A percentile compares a stretch with the other conserved stretches of the same genome.
These are phyloP conservation scores for Prunus fruticosa DNA, from an alignment of 306 rosid species.

Conservation along the genomic window DNA sequence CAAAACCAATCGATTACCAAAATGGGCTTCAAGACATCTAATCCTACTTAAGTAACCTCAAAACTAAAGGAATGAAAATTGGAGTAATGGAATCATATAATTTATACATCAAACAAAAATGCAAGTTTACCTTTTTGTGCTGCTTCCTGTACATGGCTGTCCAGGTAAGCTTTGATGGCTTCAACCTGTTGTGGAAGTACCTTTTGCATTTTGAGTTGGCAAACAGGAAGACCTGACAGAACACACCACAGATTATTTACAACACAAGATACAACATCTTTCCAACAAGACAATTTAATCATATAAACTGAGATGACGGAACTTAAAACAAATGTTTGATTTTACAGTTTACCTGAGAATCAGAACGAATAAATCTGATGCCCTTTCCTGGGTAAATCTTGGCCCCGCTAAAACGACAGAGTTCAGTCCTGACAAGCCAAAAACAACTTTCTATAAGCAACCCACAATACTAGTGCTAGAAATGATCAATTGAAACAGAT, in stretches of 20 bases:
- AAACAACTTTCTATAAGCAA: not conserved
- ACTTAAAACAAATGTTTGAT: not conserved
- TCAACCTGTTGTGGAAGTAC: conserved; percentile 72
- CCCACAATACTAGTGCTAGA: not conserved
- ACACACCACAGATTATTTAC: not conserved
- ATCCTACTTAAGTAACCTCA: not conserved
- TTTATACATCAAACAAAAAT: not conserved
- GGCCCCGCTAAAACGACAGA: conserved; percentile 82
- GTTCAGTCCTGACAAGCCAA: conserved; percentile 62
- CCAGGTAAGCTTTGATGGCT: conserved; percentile 90
- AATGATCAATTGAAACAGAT: not conserved
- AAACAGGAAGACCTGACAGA: conserved; percentile 64
- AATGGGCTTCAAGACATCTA: not conserved
- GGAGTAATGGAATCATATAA: not conserved
- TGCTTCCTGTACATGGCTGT: conserved; percentile 91
- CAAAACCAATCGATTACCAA: not conserved
- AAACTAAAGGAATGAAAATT: not conserved
- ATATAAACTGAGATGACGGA: not conserved
- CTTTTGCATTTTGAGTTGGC: conserved; percentile 76
- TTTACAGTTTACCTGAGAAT: conserved; percentile 65
- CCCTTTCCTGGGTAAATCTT: conserved; percentile 93
- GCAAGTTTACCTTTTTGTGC: conserved; percentile 59
- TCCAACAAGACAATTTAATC: not conserved
- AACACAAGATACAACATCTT: not conserved
- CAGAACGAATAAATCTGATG: conserved; percentile 74